Conservation (phyloP, 2,329 filamentous ascomycete species). For the Trichoderma aggressivum region DNA sequence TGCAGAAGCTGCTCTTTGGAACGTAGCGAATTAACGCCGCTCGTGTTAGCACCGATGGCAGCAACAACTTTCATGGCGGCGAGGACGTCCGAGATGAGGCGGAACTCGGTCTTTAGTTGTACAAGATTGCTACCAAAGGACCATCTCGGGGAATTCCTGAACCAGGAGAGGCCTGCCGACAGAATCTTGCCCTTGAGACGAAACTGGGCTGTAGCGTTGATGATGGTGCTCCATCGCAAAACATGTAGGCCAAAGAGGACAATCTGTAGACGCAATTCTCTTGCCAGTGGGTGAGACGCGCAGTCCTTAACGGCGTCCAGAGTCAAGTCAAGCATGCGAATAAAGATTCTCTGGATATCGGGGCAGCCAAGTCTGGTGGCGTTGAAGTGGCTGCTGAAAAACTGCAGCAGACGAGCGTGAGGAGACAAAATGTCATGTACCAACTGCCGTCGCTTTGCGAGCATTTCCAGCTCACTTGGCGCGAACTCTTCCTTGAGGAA, state of each 20-base stretch:
- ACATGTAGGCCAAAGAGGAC: constrained; percentile 79
- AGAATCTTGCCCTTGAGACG: constrained; percentile 85
- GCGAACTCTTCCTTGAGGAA: constrained; percentile 89
- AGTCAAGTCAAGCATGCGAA: constrained; percentile 75
- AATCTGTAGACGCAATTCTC: constrained; percentile 89
- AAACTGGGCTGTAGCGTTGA: constrained; percentile 65
- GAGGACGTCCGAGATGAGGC: constrained; percentile 73
- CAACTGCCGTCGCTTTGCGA: constrained; percentile 72
- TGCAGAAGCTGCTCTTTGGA: constrained; percentile 81
- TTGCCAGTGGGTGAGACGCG: constrained; percentile 76
- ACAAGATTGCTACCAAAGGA: constrained; percentile 92
- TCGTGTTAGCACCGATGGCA: constrained; percentile 52
- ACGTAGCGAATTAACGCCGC: constrained; percentile 62
- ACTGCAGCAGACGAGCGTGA: constrained; percentile 80
- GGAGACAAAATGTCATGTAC: constrained; percentile 83
- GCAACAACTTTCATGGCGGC: constrained; percentile 62
- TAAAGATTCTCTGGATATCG: constrained; percentile 77
- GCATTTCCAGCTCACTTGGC: constrained; percentile 74
- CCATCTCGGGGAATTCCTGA: constrained; percentile 78
- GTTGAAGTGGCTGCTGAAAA: constrained; percentile 92
- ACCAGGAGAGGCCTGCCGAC: constrained; percentile 86
- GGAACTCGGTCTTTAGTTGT: constrained; percentile 89
- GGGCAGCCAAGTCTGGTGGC: constrained; percentile 81
- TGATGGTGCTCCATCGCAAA: constrained; percentile 67
- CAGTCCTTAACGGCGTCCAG: constrained; percentile 69